Evolutionary conservation across 2,329 filamentous ascomycete genomes (phyloP).

Genomic region (Sporothrix curviconia): DNA sequence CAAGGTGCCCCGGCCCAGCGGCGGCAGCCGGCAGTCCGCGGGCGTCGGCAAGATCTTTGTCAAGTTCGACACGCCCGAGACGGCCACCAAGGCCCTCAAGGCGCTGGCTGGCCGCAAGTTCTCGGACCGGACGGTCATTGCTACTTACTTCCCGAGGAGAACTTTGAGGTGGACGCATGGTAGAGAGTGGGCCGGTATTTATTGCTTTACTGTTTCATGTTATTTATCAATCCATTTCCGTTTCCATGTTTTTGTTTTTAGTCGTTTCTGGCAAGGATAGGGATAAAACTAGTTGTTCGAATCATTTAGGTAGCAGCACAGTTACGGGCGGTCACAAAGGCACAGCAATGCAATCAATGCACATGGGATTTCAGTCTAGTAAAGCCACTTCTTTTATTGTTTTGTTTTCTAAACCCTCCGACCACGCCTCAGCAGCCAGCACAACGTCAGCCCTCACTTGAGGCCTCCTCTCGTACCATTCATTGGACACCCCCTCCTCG

Average conservation of each 20-base stretch:
- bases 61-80: constrained; percentile 76
- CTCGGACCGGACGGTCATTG: constrained; percentile 89
- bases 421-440: no score
- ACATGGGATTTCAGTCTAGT: neutral
- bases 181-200: constrained; percentile 33
- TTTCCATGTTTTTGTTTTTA: neutral
- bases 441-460: no score
- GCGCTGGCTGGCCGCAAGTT: constrained; percentile 95
- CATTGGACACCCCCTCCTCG: neutral
- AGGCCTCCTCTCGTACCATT: neutral
- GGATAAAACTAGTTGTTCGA: constrained; percentile 10
- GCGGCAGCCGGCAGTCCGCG: constrained; percentile 73
- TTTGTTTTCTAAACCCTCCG: no score
- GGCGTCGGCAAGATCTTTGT: constrained; percentile 98
- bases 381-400: no score
- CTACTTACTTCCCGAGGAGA: constrained; percentile 98
- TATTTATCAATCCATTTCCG: neutral
- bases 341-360: no score
- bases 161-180: constrained; percentile 89
- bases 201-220: neutral
- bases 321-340: neutral
- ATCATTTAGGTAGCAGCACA: neutral
- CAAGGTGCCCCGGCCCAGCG: constrained; percentile 84
- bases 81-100: constrained; percentile 75
- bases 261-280: neutral